A percentile compares a stretch with the other conserved stretches of the same genome.
Conservation (phyloP, 106 monocot species). For the Iris macrosiphon region DNA sequence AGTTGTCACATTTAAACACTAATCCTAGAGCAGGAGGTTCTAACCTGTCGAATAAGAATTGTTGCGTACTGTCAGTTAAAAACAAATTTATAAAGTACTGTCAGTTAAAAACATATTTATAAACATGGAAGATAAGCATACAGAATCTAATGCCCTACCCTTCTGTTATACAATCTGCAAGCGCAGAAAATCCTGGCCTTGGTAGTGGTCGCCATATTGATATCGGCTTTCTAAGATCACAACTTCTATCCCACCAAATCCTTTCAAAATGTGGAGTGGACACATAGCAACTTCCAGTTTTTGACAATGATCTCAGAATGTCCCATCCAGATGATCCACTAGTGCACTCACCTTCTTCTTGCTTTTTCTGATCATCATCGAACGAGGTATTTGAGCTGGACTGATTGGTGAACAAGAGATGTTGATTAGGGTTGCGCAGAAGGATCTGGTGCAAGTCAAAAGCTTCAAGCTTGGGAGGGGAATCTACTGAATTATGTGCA, state of each 20-base stretch:
- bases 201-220: slow-evolving; percentile 84
- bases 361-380: slow-evolving; percentile 10
- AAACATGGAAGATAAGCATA: neutral
- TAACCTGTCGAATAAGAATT: slow-evolving; percentile 36
- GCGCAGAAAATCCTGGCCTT: slow-evolving; percentile 59
- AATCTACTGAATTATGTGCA: slow-evolving; percentile 53
- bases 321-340: slow-evolving; percentile 68
- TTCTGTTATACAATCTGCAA: slow-evolving; percentile 93
- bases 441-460: slow-evolving; percentile 79
- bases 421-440: slow-evolving; percentile 39
- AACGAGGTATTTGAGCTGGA: slow-evolving; percentile 9
- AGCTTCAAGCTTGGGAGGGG: slow-evolving; percentile 29
- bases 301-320: slow-evolving; percentile 62
- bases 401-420: slow-evolving; percentile 17
- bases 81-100: neutral
- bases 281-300: slow-evolving; percentile 41
- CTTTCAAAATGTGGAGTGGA: slow-evolving; percentile 95
- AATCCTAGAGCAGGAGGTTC: slow-evolving; percentile 89
- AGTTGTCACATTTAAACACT: slow-evolving; percentile 69
- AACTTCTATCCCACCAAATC: slow-evolving; percentile 95
- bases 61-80: neutral
- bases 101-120: neutral
- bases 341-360: slow-evolving; percentile 13
- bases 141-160: slow-evolving; percentile 43
- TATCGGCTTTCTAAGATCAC: slow-evolving; percentile 58